These are phyloP conservation scores for Magnaporthiopsis incrustans DNA, from an alignment of 2,329 filamentous ascomycete species.

Conservation along the genomic window DNA sequence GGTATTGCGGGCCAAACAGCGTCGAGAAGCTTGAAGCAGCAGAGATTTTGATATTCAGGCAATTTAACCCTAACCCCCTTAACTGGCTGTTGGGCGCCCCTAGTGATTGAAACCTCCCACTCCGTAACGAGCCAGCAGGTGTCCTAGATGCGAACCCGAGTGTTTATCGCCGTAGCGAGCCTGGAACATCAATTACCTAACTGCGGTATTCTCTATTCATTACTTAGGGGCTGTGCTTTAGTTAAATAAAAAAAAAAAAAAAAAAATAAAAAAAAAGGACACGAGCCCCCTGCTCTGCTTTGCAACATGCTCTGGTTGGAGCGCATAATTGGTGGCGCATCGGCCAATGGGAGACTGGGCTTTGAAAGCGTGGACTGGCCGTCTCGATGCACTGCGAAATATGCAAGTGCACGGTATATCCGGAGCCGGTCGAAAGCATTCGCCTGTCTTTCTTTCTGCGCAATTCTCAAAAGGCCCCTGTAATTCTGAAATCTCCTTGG, in stretches of 20 bases:
- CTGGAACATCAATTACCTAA: neutral
- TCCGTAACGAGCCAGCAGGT: neutral
- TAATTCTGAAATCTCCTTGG: no score
- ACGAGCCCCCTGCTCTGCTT: neutral
- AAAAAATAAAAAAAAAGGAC: neutral
- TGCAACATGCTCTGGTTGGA: neutral
- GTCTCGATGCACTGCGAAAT: neutral
- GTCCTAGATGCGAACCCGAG: neutral
- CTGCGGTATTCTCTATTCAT: neutral
- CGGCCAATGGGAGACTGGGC: neutral
- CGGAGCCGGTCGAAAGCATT: no score
- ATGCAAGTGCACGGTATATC: neutral
- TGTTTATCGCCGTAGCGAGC: neutral
- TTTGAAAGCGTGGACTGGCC: neutral
- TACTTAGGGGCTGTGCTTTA: neutral
- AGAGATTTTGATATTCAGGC: neutral
- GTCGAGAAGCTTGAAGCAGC: neutral
- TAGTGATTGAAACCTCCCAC: neutral
- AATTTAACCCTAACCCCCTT: neutral
- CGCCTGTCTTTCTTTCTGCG: neutral
- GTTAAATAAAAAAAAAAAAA: neutral
- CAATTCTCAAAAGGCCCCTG: no score
- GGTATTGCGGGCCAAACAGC: neutral
- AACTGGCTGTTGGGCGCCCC: neutral
- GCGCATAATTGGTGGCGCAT: neutral